These are phyloP conservation scores for Verbena officinalis DNA, from an alignment of 257 asterid genomes.

Conservation along the genomic window DNA sequence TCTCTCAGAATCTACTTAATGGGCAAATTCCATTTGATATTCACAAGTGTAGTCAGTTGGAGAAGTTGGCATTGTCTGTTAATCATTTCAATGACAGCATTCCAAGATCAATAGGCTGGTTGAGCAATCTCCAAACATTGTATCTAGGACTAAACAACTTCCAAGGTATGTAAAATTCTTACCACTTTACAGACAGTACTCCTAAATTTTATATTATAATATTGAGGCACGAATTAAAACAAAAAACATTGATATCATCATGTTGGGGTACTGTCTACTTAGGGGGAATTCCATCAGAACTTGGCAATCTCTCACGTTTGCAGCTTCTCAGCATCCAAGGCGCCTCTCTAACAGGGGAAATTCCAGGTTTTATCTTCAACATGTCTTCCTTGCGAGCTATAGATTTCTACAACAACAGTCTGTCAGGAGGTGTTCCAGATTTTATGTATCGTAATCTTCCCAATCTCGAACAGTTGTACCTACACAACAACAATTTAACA, in stretches of 20 bases:
- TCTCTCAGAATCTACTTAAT: too few species aligned
- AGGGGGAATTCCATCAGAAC: conserved; percentile 46
- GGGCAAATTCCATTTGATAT: too few species aligned
- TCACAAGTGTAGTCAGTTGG: too few species aligned
- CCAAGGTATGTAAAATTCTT: background rate
- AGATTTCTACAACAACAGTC: conserved; percentile 37
- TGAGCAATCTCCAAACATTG: background rate
- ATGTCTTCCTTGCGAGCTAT: conserved; percentile 32
- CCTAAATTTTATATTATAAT: too few species aligned
- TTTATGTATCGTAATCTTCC: conserved; percentile 27
- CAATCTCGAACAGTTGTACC: conserved; percentile 33
- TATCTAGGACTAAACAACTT: background rate
- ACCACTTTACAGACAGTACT: too few species aligned
- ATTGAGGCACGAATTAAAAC: too few species aligned
- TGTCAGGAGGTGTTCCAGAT: conserved; percentile 50
- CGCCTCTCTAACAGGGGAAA: conserved; percentile 24
- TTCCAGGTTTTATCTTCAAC: conserved; percentile 41
- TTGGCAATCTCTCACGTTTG: conserved; percentile 48
- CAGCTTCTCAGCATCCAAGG: conserved; percentile 28
- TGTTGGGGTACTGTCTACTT: background rate
- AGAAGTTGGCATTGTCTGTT: too few species aligned
- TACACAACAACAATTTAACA: conserved; percentile 36
- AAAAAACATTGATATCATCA: background rate
- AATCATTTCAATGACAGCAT: too few species aligned
- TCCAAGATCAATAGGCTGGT: background rate